phyloP scores from a whole-genome alignment of 176 grass and related monocot species.

The Themeda triandra region DNA sequence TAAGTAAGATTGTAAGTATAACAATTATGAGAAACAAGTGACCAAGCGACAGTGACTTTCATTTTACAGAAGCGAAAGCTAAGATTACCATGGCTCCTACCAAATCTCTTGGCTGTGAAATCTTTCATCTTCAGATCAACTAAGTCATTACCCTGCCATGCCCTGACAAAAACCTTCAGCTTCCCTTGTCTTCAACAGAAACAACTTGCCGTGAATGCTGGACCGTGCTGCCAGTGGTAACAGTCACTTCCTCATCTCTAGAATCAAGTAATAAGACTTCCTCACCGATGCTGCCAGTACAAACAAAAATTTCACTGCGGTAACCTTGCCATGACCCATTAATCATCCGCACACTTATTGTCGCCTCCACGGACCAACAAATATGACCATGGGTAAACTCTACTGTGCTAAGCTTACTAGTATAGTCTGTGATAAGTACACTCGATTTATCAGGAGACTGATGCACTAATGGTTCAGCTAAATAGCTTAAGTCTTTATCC shows the following conservation, averaged over 20 bases:
- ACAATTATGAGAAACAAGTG: background rate
- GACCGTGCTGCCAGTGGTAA: background rate
- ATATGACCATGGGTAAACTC: background rate
- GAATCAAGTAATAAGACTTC: background rate
- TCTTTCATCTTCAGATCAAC: background rate
- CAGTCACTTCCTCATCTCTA: background rate
- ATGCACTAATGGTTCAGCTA: background rate
- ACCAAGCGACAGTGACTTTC: background rate
- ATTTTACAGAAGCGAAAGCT: background rate
- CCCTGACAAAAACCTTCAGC: background rate
- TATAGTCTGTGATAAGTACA: background rate
- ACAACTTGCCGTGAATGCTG: background rate
- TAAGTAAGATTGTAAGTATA: background rate
- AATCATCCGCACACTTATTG: background rate
- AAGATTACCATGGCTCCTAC: background rate
- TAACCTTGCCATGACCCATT: background rate
- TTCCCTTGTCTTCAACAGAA: background rate
- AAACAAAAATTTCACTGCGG: background rate
- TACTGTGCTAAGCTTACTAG: background rate
- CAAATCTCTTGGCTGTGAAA: background rate
- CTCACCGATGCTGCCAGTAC: background rate
- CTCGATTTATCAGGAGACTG: too few species aligned
- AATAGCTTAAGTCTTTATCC: background rate
- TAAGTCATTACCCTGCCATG: background rate
- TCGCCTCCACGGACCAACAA: background rate